Evolutionary conservation across 2,329 filamentous ascomycete species (phyloP), one percentile per base, ranked within the genome.

Genomic region (Xylariaceae sp.): DNA sequence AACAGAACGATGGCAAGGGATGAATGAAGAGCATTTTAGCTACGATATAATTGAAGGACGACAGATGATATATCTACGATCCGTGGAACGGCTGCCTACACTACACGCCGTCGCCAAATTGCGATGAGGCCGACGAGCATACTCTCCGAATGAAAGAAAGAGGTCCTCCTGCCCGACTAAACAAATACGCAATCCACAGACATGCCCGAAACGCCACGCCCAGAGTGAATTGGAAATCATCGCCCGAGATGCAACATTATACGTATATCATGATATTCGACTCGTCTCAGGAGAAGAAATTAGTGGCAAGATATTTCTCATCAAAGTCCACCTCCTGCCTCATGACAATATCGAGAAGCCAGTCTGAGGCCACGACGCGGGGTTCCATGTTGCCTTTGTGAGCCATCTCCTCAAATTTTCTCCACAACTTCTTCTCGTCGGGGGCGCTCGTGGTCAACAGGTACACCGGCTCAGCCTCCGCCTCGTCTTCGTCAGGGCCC

Each of bases 331-430:
- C 69, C 63, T 89, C 75, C 66, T 98, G 93, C 55, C 79, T 81
- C 87, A 98, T 91, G 4, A 89, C 88, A 45, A 89, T 83, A 57
- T 90, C 85, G 43, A 98, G 69, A 54, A 98, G 64, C 93, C 93
- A 98, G 60, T 98, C 90, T 3, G 86, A 79, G 35, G 78, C 78
- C 18, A 96, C 89, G 31, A 98, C 82, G 39, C 86, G 75, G 3
- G 90, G 84, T 51, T 83, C 76, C 76, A 91, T 89, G 58, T 87
- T 83, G 34, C 87, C 83, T 52, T 83, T 84, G 48, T 74, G 69
- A 2, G 87, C 90, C 78, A 95, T 83, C 38, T 86, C 79, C 42
- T 80, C 74, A 62, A 98, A 98, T 45, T 81, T 81, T 12, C 74
- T 69, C 88, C 90, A 96, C 42, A 95, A 66, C 49, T 77, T 76